Evolutionary conservation across 371 early-diverging fungal genomes (phyloP).

Genomic region (Rhizopus sp.): DNA sequence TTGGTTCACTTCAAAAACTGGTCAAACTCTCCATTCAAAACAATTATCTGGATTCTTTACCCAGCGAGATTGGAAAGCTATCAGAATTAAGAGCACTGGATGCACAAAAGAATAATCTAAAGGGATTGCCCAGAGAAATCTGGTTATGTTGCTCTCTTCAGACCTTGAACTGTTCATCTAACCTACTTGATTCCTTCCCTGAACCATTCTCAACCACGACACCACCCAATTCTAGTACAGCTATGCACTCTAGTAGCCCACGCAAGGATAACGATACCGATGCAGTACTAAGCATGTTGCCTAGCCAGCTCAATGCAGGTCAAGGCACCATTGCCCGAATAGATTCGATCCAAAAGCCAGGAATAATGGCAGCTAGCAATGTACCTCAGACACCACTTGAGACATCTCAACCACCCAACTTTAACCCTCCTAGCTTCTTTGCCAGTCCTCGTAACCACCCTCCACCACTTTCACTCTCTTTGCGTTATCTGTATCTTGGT

Average conservation of each 20-base stretch:
- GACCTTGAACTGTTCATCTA: conserved; percentile 75
- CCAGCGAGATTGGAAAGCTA: conserved; percentile 37
- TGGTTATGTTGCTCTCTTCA: conserved; percentile 79
- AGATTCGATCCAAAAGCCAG: conserved; percentile 5
- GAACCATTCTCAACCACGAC: conserved; percentile 24
- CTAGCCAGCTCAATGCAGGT: conserved; percentile 22
- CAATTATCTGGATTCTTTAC: conserved; percentile 52
- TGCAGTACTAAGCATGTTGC: conserved; percentile 10
- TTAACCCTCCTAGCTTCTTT: conserved; percentile 54
- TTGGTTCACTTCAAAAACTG: conserved; percentile 60
- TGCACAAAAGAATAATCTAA: conserved; percentile 67
- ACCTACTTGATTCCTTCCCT: conserved; percentile 60
- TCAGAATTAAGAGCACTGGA: conserved; percentile 37
- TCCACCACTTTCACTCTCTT: conserved; percentile 64
- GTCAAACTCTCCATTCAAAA: conserved; percentile 64
- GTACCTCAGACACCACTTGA: conserved; percentile 3
- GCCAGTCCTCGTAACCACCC: conserved; percentile 53
- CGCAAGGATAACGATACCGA: neutral
- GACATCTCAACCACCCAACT: conserved; percentile 27
- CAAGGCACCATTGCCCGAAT: conserved; percentile 26
- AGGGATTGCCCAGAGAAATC: conserved; percentile 79
- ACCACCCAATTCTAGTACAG: neutral
- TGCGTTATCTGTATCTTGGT: conserved; percentile 70
- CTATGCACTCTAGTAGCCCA: neutral
- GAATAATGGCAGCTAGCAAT: neutral